Conservation (phyloP, 2,329 filamentous ascomycete species). For the Samsoniella hepiali region DNA sequence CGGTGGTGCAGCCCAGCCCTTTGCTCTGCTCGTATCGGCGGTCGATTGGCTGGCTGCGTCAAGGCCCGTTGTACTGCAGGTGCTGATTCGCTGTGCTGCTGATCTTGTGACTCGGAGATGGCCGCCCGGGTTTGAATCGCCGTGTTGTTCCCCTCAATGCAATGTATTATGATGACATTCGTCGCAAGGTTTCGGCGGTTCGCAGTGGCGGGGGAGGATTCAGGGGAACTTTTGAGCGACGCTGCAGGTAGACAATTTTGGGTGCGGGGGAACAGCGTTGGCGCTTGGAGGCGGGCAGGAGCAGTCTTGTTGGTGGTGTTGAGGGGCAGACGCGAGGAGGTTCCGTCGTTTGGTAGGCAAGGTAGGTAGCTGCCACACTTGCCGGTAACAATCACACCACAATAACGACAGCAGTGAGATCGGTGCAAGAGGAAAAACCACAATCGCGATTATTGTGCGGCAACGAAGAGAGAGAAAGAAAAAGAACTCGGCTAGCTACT, state of each 20-base stretch:
- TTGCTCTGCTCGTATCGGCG: constrained; percentile 4
- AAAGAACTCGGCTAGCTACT: neutral
- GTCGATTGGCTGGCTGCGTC: constrained; percentile 13
- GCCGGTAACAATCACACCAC: neutral
- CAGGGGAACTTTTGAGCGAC: neutral
- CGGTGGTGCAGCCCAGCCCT: constrained; percentile 3
- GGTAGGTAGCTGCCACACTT: neutral
- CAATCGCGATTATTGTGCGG: neutral
- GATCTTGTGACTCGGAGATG: constrained; percentile 19
- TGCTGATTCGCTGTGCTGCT: constrained; percentile 16
- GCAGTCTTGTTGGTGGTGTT: neutral
- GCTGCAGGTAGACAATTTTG: neutral
- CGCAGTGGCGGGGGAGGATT: neutral
- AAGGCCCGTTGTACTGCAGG: constrained; percentile 12
- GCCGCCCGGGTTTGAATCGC: constrained; percentile 4
- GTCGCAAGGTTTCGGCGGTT: constrained; percentile 7
- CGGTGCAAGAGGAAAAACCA: neutral
- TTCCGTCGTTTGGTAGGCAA: too few species aligned
- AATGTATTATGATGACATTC: constrained; percentile 2
- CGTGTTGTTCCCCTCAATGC: constrained; percentile 8
- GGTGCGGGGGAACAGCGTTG: constrained; percentile 8
- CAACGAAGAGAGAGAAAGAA: neutral
- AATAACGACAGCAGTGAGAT: neutral
- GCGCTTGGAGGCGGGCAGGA: neutral
- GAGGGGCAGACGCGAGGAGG: neutral